Evolutionary conservation across 495 filamentous ascomycete species (phyloP), one percentile per base, ranked within the genome.

Genomic region (Penicillium steckii): DNA sequence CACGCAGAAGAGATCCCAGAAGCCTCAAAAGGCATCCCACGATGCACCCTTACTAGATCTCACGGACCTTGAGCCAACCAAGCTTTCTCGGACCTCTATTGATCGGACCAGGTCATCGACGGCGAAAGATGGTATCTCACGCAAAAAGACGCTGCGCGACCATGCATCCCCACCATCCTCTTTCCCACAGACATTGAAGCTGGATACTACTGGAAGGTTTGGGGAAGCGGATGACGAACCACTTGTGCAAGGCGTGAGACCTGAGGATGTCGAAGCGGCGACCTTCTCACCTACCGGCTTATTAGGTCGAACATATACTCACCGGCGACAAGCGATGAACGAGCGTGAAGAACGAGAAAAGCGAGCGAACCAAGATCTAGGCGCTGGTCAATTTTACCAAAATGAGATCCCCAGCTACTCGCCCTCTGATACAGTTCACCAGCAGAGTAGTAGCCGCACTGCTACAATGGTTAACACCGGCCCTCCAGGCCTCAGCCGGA

Each of bases 231-330:
- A 55, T 8, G 42, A 50, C 0, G 52, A 44, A 3, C 29, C 66
- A 21, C 46, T 64, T 18, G 42, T 56, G 22, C 32, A 55, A 24
- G 41, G 59, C 21, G 49, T 56, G 37, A 27, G 44, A 1, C 44
- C 61, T 4, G 56, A 53, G 26, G 50, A 67, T 21, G 56, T 60
- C 8, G 74, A 77, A 2, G 66, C 67, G 3, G 67, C 78, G 18
- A 71, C 79, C 1, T 87, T 89, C 53, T 66, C 80, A 0, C 63
- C 78, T 2, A 64, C 69, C 3, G 77, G 84, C n/a, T 75, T 89
- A 0, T 75, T 88, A 13, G 86, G 86, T 10, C 68, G 80, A 38
- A 81, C 70, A 0, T 88, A 89, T 64, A 83, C 80, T 4, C 72
- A 86, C 54, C 79, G 85, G 41, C 81, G 84, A 53, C 66, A 66